Percentiles rank a stretch among this genome's conserved stretches.
phyloP scores from a whole-genome alignment of 371 early-diverging fungal genomes.

The Rhizopus sp. region DNA sequence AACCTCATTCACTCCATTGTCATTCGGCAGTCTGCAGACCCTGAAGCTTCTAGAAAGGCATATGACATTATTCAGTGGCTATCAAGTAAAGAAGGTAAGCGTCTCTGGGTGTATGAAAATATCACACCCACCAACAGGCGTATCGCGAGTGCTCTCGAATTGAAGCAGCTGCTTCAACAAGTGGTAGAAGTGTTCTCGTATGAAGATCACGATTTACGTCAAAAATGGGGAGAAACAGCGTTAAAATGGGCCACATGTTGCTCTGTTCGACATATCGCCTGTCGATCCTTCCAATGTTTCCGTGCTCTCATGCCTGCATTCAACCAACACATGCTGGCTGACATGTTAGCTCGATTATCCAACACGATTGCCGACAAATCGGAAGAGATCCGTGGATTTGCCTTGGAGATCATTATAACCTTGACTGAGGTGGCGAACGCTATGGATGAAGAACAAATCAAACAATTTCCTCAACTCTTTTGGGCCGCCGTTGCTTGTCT shows the following conservation, averaged over 20 bases:
- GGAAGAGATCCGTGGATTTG: constrained; percentile 84
- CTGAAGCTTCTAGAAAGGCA: constrained; percentile 58
- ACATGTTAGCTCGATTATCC: constrained; percentile 81
- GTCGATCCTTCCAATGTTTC: constrained; percentile 87
- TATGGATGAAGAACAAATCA: constrained; percentile 59
- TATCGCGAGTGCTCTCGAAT: constrained; percentile 46
- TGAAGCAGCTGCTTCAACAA: constrained; percentile 38
- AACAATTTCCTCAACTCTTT: constrained; percentile 77
- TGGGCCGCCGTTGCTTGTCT: constrained; percentile 83
- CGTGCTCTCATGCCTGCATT: constrained; percentile 78
- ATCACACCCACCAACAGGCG: constrained; percentile 62
- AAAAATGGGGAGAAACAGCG: constrained; percentile 86
- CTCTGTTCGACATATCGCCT: constrained; percentile 88
- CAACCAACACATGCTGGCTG: constrained; percentile 80
- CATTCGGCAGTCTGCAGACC: constrained; percentile 61
- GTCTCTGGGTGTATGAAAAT: constrained; percentile 83
- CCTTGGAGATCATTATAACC: constrained; percentile 82
- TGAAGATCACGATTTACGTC: constrained; percentile 71
- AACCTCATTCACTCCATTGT: constrained; percentile 78
- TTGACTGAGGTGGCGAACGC: constrained; percentile 66
- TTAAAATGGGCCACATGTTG: constrained; percentile 92
- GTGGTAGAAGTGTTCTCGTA: constrained; percentile 59
- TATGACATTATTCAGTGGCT: constrained; percentile 65
- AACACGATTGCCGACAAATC: constrained; percentile 83
- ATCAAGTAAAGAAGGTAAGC: constrained; percentile 73